Conservation (phyloP, 176 grass and related monocot genomes). For the Oryza coarctata region DNA sequence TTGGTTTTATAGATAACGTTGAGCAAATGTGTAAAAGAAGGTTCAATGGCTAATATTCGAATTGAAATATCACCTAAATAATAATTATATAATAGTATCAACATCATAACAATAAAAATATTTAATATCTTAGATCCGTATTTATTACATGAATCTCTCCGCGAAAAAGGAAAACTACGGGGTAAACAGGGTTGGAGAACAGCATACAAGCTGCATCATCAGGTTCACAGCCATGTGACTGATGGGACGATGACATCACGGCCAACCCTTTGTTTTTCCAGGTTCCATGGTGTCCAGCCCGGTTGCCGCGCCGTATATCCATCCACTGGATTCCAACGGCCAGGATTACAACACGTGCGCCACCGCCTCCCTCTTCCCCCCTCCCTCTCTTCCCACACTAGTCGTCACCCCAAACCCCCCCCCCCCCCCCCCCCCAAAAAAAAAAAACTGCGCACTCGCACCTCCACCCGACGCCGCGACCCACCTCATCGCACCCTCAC, state of each 20-base stretch:
- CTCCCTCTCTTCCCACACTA: not conserved
- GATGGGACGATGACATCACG: not conserved
- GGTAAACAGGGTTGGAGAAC: not conserved
- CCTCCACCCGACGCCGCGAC: slow-evolving; percentile 24
- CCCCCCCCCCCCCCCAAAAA: not conserved
- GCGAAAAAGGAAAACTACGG: too few species aligned
- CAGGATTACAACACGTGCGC: slow-evolving; percentile 16
- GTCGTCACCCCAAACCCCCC: not conserved
- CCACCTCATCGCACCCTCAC: not conserved
- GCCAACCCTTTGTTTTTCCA: not conserved
- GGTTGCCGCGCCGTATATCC: not conserved
- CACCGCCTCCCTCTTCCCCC: not conserved
- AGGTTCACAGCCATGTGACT: not conserved
- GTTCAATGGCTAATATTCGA: too few species aligned
- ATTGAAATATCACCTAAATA: too few species aligned
- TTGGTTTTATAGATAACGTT: too few species aligned
- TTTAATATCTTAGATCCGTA: too few species aligned
- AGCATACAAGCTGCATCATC: not conserved
- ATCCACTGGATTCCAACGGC: not conserved
- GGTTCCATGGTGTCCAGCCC: not conserved
- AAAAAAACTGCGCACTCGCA: not conserved
- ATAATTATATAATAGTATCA: too few species aligned
- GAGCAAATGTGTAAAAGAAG: too few species aligned
- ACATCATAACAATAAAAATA: too few species aligned
- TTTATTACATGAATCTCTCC: too few species aligned